Evolutionary conservation across 2,329 filamentous ascomycete genomes (phyloP), one percentile per base, ranked within the genome.

Genomic region (Trichothecium sympodiale): DNA sequence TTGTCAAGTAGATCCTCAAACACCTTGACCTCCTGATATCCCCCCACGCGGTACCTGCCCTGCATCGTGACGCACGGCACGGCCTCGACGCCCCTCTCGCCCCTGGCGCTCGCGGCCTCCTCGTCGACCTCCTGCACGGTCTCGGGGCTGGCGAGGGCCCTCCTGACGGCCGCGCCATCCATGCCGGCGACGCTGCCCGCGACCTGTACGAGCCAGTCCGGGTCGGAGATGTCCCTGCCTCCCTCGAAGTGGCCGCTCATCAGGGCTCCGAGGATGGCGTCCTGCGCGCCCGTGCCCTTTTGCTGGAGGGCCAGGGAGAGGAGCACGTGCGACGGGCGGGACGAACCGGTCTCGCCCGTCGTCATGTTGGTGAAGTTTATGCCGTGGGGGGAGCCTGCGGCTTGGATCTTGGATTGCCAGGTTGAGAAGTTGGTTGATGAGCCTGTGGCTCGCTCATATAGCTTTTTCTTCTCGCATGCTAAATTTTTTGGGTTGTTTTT

Each of bases 51-150:
- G 55, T 75, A 86, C 48, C 64, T 62, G 2, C 68, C 74, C 50
- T 86, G 80, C 34, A 89, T 68, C 2, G 76, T 77, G 48, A 84
- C 84, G 46, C 80, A 77, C 13, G 83, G 83, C 45, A 88, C 82
- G 0, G 82, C 83, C 38, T 64, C 65, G 36, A 88, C 58, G 6
- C 54, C 56, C 4, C 46, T 42, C 9, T 46, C 41, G 17, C 46
- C 46, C 29, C 42, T 46, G 3, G 57, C 54, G 7, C 32, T 41
- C 30, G 47, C 36, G 2, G 53, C 53, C 38, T 56, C 50, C 7
- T 45, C 45, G 39, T 62, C 55, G 12, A 61, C 45, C 8, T 40
- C 33, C 9, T 43, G 36, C 2, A 45, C 54, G 13, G 43, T 42
- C 16, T 49, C 47, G 18, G 52, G 49, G 26, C 52, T 49, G 15